Conservation (phyloP, 176 grass and related monocot genomes). For the Dactylis glomerata region DNA sequence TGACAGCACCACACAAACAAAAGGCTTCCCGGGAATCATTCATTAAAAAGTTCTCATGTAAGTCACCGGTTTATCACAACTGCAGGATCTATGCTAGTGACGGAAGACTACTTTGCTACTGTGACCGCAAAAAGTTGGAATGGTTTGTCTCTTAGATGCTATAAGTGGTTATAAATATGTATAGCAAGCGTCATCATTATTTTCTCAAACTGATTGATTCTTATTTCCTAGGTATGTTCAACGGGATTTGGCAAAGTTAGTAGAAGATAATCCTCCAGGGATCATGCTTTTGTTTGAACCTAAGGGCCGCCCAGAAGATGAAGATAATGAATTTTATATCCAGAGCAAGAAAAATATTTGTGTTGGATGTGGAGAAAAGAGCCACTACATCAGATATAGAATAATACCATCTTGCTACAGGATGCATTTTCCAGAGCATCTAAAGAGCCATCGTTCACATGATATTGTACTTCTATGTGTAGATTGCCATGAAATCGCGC, state of each 20-base stretch:
- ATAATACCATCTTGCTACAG: slow-evolving; percentile 99
- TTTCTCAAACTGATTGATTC: slow-evolving; percentile 15
- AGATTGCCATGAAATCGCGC: slow-evolving; percentile 88
- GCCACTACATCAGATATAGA: slow-evolving; percentile 94
- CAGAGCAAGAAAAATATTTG: slow-evolving; percentile 99
- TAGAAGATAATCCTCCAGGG: slow-evolving; percentile 85
- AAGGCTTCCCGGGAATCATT: slow-evolving; percentile 79
- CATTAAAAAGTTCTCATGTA: slow-evolving; percentile 94
- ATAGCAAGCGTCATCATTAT: neutral
- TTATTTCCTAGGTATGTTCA: slow-evolving; percentile 66
- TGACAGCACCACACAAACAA: slow-evolving; percentile 39
- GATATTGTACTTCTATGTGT: slow-evolving; percentile 97
- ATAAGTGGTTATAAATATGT: slow-evolving; percentile 16
- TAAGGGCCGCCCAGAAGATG: slow-evolving; percentile 93
- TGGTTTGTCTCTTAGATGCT: slow-evolving; percentile 51
- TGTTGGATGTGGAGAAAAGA: slow-evolving; percentile 91
- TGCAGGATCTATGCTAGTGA: slow-evolving; percentile 97
- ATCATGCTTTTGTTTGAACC: slow-evolving; percentile 98
- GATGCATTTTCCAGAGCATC: slow-evolving; percentile 97
- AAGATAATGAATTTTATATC: slow-evolving; percentile 94
- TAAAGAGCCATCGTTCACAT: slow-evolving; percentile 97
- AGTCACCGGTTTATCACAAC: slow-evolving; percentile 95
- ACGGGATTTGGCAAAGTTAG: slow-evolving; percentile 71
- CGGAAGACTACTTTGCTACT: slow-evolving; percentile 94
- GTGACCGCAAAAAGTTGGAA: slow-evolving; percentile 92